Base-by-base conservation (phyloP, 2,329 filamentous ascomycete species). In the Fusarium nurragi region DNA sequence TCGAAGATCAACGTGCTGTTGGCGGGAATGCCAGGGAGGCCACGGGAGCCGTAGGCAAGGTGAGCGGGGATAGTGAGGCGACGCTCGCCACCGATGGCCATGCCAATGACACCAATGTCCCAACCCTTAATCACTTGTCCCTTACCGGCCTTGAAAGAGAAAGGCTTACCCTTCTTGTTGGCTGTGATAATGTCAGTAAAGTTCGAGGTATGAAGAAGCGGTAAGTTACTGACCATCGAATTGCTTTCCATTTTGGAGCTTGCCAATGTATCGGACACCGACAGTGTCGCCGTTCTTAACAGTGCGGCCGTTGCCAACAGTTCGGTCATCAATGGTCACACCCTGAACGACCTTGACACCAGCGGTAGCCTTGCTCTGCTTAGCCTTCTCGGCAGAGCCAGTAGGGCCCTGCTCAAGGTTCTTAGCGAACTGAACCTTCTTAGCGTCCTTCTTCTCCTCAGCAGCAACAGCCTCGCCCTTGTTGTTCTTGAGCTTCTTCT, bases 361-460 rank as follows among this genome's bases (percentile, higher is more conserved):
- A 45, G 89, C 81, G 38, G 86, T 79, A 52, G 83, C 83, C 72
- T 78, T 78, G 70, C 63, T 69, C 69, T 77, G 71, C 74, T 79
- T 79, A 44, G 74, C 73, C 73, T 79, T 78, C 69, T 76, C 76
- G 67, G 86, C 81, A 55, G 91, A 89, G 68, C 89, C 88, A 39
- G 93, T 96, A 65, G 95, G 95, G 60, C 95, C 95, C 80, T 97
- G 93, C 84, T 98, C 95, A 65, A 99, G 92, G 80, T 98, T 94
- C 87, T 98, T 97, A 76, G 95, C 94, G 78, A 99, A 99, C 79
- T 97, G 93, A 62, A 99, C 95, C 85, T 97, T 98, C 88, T 97
- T 97, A 62, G 76, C 69, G 60, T 86, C 81, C 77, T 89, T 88
- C 69, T 85, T 80, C 67, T 85, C 81, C 71, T 89, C 86, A 40